Base-by-base conservation (phyloP, 441 rosid genomes). In the Gossypium lobatum region DNA sequence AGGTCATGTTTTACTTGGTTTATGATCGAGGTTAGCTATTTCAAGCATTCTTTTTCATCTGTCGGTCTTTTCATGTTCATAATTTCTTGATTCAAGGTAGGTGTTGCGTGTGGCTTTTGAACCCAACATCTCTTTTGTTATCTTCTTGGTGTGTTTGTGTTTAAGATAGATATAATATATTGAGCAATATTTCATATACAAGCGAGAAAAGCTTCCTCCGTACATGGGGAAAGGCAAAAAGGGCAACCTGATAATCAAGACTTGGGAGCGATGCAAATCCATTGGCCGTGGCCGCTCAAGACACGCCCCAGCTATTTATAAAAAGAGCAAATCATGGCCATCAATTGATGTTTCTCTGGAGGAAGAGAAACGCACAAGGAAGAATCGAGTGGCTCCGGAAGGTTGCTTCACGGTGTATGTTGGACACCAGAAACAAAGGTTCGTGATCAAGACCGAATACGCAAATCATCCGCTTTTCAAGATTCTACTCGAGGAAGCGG, bases 371-470 rank as follows among this genome's bases (percentile, higher is more conserved):
- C 55, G 64, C 64, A 25, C 16, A 5, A 59, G 64, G 18, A 59
- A 25, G 18, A 59, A 25, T 13, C 64, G 79, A 8, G 85, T 86
- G 55, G 87, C 86, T 0, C 93, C 92, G 2, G 91, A 84, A 71
- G 93, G 95, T 4, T 88, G 91, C 78, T 87, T 90, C 76, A 75
- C 93, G 8, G 95, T 90, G 14, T 90, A 85, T 55, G 93, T 90
- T 4, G 95, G 93, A 5, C 82, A 83, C 0, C 77, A 84, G 58
- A 90, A 77, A 74, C 85, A 86, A 62, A 83, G 89, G 72, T 90
- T 88, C 13, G 85, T 87, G 77, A 73, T 90, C 65, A 87, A 78
- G 67, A 85, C 93, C 0, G 87, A 87, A 71, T 81, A 79, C 21
- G 89, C 82, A 8, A 90, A 88, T 79, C 95, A 88, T 39, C 91